Evolutionary conservation across 495 filamentous ascomycete species (phyloP).

Genomic region (Aspergillus biplanus): DNA sequence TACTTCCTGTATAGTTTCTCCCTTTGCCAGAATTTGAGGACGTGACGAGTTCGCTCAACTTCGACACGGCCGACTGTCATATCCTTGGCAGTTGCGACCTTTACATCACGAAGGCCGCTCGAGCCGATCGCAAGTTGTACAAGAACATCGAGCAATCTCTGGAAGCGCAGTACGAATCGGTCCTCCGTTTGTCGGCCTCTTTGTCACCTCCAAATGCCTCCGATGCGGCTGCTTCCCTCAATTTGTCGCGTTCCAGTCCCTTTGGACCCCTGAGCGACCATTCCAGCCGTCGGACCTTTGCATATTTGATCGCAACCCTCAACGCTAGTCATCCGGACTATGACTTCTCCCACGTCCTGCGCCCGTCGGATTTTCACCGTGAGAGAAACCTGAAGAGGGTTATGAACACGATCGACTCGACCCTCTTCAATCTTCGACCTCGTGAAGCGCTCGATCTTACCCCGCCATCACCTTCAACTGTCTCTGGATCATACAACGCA

Average conservation of each 20-base stretch:
- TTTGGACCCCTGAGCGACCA: slow-evolving; percentile 88
- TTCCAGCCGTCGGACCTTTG: slow-evolving; percentile 87
- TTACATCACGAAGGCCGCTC: slow-evolving; percentile 95
- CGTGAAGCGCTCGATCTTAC: slow-evolving; percentile 51
- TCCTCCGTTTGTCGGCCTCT: slow-evolving; percentile 78
- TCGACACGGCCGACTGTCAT: slow-evolving; percentile 88
- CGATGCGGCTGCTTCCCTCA: slow-evolving; percentile 59
- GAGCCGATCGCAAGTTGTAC: slow-evolving; percentile 94
- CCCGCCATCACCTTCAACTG: slow-evolving; percentile 47
- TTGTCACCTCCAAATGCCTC: slow-evolving; percentile 74
- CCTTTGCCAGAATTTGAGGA: slow-evolving; percentile 87
- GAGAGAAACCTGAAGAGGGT: slow-evolving; percentile 74
- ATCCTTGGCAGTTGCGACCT: slow-evolving; percentile 91
- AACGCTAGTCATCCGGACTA: slow-evolving; percentile 98
- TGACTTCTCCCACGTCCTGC: slow-evolving; percentile 89
- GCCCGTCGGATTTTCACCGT: slow-evolving; percentile 83
- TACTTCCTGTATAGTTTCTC: slow-evolving; percentile 66
- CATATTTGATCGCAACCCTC: slow-evolving; percentile 95
- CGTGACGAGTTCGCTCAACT: slow-evolving; percentile 87
- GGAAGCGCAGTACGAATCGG: slow-evolving; percentile 84
- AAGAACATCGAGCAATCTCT: slow-evolving; percentile 89
- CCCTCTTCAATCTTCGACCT: slow-evolving; percentile 80
- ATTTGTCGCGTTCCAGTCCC: slow-evolving; percentile 81
- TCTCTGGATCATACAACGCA: slow-evolving; percentile 47
- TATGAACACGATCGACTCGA: slow-evolving; percentile 84